A percentile compares a stretch with the other conserved stretches of the same genome.
Evolutionary conservation across 352 stramenopile species (phyloP).

Genomic region (Phytophthora sansomeana): DNA sequence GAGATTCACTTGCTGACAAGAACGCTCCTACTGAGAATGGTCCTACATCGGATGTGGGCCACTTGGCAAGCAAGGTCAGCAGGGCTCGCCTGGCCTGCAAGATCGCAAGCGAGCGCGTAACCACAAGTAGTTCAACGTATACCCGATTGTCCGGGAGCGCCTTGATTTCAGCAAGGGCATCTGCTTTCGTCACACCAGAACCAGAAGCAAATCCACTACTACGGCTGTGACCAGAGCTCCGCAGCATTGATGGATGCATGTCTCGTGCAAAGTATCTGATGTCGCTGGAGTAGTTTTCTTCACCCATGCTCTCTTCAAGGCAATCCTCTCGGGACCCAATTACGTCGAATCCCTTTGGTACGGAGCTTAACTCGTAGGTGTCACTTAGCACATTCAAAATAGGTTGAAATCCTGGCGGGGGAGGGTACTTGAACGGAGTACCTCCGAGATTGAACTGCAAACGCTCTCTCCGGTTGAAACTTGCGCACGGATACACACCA

Average conservation of each 20-base stretch:
- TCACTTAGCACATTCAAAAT: conserved; percentile 78
- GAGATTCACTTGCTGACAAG: conserved; percentile 24
- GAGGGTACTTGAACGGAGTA: conserved; percentile 76
- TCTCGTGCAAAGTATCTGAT: conserved; percentile 83
- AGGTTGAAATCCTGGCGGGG: conserved; percentile 79
- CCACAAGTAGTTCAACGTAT: conserved; percentile 77
- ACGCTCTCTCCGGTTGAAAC: conserved; percentile 87
- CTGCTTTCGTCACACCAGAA: conserved; percentile 59
- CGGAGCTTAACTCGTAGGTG: conserved; percentile 45
- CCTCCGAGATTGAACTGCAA: conserved; percentile 91
- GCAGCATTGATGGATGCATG: conserved; percentile 76
- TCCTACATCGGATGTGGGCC: conserved; percentile 65
- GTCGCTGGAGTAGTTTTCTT: conserved; percentile 86
- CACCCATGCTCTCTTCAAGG: conserved; percentile 83
- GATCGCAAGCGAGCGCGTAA: conserved; percentile 83
- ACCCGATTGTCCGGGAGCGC: conserved; percentile 81
- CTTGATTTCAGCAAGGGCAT: conserved; percentile 80
- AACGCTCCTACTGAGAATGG: conserved; percentile 65
- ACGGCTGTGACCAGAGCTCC: conserved; percentile 55
- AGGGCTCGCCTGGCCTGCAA: conserved; percentile 80
- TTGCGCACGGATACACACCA: conserved; percentile 88
- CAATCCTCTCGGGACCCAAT: conserved; percentile 86
- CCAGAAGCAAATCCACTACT: conserved; percentile 51
- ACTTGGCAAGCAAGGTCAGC: conserved; percentile 82
- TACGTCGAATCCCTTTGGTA: conserved; percentile 77